These are phyloP conservation scores for Hypoxylon fuscum DNA, from an alignment of 495 filamentous ascomycete genomes.

Conservation along the genomic window DNA sequence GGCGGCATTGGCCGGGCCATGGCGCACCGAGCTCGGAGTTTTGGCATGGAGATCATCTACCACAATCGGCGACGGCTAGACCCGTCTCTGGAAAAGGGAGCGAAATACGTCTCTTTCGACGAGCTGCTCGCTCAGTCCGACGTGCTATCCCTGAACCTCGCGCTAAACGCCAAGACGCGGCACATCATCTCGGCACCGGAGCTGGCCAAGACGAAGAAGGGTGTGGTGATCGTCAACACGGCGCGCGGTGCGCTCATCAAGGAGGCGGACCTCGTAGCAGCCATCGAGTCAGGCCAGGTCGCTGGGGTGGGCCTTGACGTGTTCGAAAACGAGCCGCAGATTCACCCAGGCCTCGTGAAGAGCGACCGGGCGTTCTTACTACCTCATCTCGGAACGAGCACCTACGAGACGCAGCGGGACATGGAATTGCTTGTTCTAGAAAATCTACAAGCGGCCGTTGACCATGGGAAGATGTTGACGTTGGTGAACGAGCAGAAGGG, in stretches of 20 bases:
- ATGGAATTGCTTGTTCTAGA: slow-evolving; percentile 81
- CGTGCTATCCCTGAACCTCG: slow-evolving; percentile 73
- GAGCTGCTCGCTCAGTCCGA: slow-evolving; percentile 70
- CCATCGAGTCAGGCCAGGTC: slow-evolving; percentile 74
- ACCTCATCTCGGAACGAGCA: slow-evolving; percentile 82
- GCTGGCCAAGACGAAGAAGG: slow-evolving; percentile 75
- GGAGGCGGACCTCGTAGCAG: slow-evolving; percentile 75
- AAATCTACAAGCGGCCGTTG: slow-evolving; percentile 71
- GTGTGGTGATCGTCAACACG: slow-evolving; percentile 76
- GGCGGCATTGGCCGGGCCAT: slow-evolving; percentile 78
- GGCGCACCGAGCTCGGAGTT: slow-evolving; percentile 64
- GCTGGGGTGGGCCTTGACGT: slow-evolving; percentile 77
- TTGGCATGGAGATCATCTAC: slow-evolving; percentile 77
- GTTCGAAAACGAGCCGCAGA: slow-evolving; percentile 78
- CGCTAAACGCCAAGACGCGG: slow-evolving; percentile 70
- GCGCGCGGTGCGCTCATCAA: slow-evolving; percentile 77
- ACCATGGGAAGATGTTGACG: slow-evolving; percentile 71
- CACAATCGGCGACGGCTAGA: slow-evolving; percentile 69
- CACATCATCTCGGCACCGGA: slow-evolving; percentile 73
- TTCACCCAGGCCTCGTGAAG: slow-evolving; percentile 74
- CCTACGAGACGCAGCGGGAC: slow-evolving; percentile 69
- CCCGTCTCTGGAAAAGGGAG: slow-evolving; percentile 57
- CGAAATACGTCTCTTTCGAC: slow-evolving; percentile 69
- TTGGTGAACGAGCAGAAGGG: slow-evolving; percentile 74
- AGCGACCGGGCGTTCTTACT: slow-evolving; percentile 77